Base-by-base conservation (phyloP, 768 basidiomycete species). In the Lyophyllum decastes region DNA sequence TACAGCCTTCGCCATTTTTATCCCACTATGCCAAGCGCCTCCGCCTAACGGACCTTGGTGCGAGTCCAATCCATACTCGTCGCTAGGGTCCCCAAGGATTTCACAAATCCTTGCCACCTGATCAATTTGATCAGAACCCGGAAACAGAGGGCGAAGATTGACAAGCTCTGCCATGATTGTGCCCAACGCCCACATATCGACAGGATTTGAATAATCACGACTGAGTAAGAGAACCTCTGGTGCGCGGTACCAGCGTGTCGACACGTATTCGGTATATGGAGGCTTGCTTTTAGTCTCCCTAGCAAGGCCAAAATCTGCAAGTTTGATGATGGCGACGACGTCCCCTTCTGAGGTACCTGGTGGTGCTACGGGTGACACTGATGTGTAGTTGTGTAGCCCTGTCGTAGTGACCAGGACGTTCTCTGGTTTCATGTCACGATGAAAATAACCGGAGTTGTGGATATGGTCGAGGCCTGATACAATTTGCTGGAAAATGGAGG, bases 371-470 rank as follows among this genome's bases (percentile, higher is more conserved):
- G 92, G 87, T n/a, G 86, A 87, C 27, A 93, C 82, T 10, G 92
- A 83, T 25, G 84, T 86, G 69, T 99, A 99, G 73, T 97, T 93
- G 63, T 90, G 89, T 51, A 96, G 82, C 19, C 97, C 97, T 14
- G 94, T 97, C 1, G 97, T 98, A 17, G 97, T 98, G 65, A 99
- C 97, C 51, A 99, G 86, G 8, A 98, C 89, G 67, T 99, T 99
- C 73, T 99, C 97, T 35, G 97, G 97, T 74, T 99, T 99, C 94
- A 99, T 97, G 72, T 99, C 97, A 49, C 97, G 92, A 74, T 99
- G 97, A 74, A 99, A 99, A 75, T 96, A 99, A 34, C 96, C 97
- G 27, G 88, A 80, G 14, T 79, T 71, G 73, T 99, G 97, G 63
- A 98, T 94, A 73, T 99, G 97, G 67, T 94, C 80, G 34, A 99